Conservation (phyloP, 148 eudicot genomes). For the Talinum fruticosum region DNA sequence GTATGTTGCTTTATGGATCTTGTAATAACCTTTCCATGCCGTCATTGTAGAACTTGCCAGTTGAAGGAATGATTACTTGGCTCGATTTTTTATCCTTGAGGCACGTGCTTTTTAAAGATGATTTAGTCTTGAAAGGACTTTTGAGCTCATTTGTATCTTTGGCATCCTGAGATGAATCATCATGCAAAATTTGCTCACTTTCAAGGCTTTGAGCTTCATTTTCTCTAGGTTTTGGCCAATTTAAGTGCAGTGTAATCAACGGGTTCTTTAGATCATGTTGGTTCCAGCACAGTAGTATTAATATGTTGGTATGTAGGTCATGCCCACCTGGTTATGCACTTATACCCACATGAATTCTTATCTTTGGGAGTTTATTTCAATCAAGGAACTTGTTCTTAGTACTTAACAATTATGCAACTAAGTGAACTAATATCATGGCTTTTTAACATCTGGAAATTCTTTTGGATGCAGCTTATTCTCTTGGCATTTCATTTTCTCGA, state of each 20-base stretch:
- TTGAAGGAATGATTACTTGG: neutral
- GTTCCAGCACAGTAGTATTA: neutral
- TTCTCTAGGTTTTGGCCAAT: neutral
- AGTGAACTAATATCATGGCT: neutral
- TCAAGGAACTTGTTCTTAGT: neutral
- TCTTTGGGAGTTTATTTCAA: neutral
- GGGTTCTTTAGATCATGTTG: neutral
- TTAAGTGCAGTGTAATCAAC: neutral
- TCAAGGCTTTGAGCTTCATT: neutral
- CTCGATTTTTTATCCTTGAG: neutral
- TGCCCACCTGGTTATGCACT: neutral
- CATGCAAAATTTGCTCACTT: too few species aligned
- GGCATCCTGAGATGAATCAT: neutral
- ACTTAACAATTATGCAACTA: neutral
- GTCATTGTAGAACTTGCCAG: neutral
- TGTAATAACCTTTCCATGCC: neutral
- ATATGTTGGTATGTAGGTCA: neutral
- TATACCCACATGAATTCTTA: neutral
- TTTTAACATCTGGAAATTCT: neutral
- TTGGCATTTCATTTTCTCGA: constrained; percentile 33
- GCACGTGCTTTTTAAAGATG: neutral
- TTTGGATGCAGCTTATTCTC: constrained; percentile 36
- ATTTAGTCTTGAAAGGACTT: neutral
- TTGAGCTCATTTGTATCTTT: neutral
- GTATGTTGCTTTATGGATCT: neutral